Base-by-base conservation (phyloP, 1,139 yeast species). In the Arxiozyma bovina region DNA sequence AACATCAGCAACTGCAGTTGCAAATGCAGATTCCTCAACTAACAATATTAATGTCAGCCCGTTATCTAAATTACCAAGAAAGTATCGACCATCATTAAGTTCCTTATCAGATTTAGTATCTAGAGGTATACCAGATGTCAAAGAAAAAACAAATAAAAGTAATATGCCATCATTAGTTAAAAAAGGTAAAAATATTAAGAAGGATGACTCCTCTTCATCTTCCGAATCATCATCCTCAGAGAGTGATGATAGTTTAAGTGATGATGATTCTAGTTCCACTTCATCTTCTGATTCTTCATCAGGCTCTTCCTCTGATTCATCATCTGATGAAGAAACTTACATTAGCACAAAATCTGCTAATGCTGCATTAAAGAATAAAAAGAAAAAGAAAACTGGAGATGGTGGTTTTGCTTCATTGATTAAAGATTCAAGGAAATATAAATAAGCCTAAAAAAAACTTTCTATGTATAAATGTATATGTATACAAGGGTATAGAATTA, bases 111-210 rank as follows among this genome's bases (percentile, higher is more conserved):
- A 82, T 57, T 71, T 82, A 53, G 83, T 77, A 1, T 71, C 74
- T 25, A 72, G 81, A 56, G 87, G 87, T 1, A 77, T 82, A 20
- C 88, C 88, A 1, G 86, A 80, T 27, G 87, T 83, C 1, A 76
- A 73, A 54, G 87, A 82, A 47, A 60, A 62, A 45, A 51, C 42
- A 30, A 42, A 21, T 5, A 49, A 48, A n/a, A 27, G 22, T 11
- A 22, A 27, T 18, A 30, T n/a, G 20, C 50, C 53, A 12, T 41
- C 53, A 20, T 30, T 51, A 34, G 50, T 46, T 17, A 42, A 34
- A 9, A 51, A 46, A 23, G 42, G 50, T 21, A 51, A 46, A n/a
- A 42, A 45, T 12, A 45, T 51, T 18, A 48, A 42, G 22, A 42
- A 30, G 20, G 54, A 49, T 21, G 25, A 27, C 18, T 30, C 48